phyloP scores from a whole-genome alignment of 495 filamentous ascomycete genomes.

The Penicillium simplicissimum region DNA sequence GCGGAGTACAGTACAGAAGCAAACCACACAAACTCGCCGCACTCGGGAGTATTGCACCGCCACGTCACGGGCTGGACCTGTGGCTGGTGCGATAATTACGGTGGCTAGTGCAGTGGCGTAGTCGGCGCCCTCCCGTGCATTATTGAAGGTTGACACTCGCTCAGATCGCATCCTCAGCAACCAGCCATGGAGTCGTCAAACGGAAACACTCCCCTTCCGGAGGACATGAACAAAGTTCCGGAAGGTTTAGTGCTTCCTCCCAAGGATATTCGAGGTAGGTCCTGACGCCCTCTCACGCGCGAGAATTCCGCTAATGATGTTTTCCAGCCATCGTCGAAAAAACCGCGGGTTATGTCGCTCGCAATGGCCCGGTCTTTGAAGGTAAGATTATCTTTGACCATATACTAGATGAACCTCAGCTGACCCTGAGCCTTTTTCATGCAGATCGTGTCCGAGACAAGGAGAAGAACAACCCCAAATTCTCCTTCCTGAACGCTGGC shows the following conservation, averaged over 20 bases:
- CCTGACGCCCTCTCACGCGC: conserved; percentile 4
- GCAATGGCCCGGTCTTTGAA: conserved; percentile 80
- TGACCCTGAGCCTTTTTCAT: conserved; percentile 14
- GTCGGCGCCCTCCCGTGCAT: neutral
- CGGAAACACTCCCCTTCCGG: conserved; percentile 52
- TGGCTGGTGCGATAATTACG: conserved; percentile 8
- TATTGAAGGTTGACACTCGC: neutral
- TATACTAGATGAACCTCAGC: neutral
- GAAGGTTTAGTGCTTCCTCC: conserved; percentile 83
- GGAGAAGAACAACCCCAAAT: conserved; percentile 82
- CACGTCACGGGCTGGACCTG: neutral
- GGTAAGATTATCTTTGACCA: conserved; percentile 38
- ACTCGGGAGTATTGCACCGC: neutral
- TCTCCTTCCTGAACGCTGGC: conserved; percentile 78
- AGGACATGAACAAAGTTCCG: conserved; percentile 71
- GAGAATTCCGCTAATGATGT: conserved; percentile 31
- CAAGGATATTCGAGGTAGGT: conserved; percentile 67
- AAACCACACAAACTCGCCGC: neutral
- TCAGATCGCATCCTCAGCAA: conserved; percentile 10
- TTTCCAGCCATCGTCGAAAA: conserved; percentile 76
- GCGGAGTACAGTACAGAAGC: conserved; percentile 1
- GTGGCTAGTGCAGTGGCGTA: neutral
- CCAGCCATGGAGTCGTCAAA: conserved; percentile 56
- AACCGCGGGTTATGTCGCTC: conserved; percentile 90
- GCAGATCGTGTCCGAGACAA: conserved; percentile 81